A percentile compares a stretch with the other conserved stretches of the same genome.
phyloP scores from a whole-genome alignment of 306 rosid genomes.

The Cotoneaster glaucophyllus region DNA sequence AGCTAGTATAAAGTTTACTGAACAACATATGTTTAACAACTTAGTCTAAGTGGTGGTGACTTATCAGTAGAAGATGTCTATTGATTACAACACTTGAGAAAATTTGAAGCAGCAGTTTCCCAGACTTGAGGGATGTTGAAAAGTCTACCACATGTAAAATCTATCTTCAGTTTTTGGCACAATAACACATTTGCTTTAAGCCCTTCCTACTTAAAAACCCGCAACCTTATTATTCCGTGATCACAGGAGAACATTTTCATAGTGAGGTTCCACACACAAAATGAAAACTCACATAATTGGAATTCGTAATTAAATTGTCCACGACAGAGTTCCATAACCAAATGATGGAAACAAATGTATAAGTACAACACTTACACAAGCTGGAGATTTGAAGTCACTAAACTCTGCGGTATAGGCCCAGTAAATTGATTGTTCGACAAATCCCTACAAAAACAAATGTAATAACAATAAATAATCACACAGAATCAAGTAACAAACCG shows the following conservation, averaged over 20 bases:
- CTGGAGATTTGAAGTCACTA: slow-evolving; percentile 63
- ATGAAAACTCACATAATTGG: neutral
- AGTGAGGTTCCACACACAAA: neutral
- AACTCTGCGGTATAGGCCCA: slow-evolving; percentile 75
- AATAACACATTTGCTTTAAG: neutral
- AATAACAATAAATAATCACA: neutral
- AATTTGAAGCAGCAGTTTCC: neutral
- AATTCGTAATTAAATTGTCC: neutral
- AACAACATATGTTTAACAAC: neutral
- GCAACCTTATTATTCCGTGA: neutral
- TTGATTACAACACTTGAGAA: neutral
- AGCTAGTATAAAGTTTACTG: neutral
- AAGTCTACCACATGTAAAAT: neutral
- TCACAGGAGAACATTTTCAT: neutral
- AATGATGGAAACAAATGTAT: neutral
- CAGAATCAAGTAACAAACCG: neutral
- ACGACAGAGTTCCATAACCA: neutral
- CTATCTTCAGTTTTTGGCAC: neutral
- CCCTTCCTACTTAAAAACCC: neutral
- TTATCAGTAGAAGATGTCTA: neutral
- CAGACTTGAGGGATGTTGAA: neutral
- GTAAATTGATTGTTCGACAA: slow-evolving; percentile 70
- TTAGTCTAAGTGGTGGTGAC: neutral
- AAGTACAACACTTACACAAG: slow-evolving; percentile 69
- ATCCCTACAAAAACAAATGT: slow-evolving; percentile 49